These are phyloP conservation scores for Dictyostelium capitatum DNA, from an alignment of 78 protist species.

Conservation along the genomic window DNA sequence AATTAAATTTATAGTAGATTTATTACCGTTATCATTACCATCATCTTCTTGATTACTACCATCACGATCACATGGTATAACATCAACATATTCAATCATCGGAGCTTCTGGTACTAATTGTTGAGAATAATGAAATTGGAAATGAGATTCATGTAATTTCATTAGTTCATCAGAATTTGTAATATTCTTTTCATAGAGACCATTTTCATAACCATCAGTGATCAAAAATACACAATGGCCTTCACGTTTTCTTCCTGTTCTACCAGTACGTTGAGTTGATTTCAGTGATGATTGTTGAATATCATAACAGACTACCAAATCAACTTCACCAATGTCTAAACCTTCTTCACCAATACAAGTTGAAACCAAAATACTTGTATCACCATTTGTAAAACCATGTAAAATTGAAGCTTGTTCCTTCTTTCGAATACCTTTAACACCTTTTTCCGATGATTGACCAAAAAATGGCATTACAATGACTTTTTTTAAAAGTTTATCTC, in stretches of 20 bases:
- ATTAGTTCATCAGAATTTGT: not conserved
- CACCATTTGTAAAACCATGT: constrained; percentile 84
- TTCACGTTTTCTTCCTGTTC: constrained; percentile 95
- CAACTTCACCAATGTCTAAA: constrained; percentile 93
- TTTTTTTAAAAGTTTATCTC: not conserved
- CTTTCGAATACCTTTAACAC: constrained; percentile 51
- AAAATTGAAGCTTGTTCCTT: constrained; percentile 68
- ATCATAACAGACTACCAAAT: constrained; percentile 95
- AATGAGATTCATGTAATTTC: not conserved
- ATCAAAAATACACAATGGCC: constrained; percentile 80
- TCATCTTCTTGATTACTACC: not conserved
- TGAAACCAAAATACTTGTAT: constrained; percentile 91
- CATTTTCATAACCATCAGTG: constrained; percentile 67
- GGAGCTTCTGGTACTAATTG: not conserved
- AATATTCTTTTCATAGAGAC: constrained; percentile 12
- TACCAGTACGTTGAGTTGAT: constrained; percentile 95
- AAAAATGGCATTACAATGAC: constrained; percentile 47
- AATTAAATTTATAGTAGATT: too few relatives aligned
- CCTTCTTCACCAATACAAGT: constrained; percentile 98
- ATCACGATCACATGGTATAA: not conserved
- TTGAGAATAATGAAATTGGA: not conserved
- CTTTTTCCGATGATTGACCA: constrained; percentile 49
- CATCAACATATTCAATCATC: not conserved
- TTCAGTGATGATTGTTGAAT: constrained; percentile 82
- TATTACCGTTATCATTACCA: not conserved